Base-by-base conservation (phyloP, 2,329 filamentous ascomycete genomes). In the Cladosporium sp. region DNA sequence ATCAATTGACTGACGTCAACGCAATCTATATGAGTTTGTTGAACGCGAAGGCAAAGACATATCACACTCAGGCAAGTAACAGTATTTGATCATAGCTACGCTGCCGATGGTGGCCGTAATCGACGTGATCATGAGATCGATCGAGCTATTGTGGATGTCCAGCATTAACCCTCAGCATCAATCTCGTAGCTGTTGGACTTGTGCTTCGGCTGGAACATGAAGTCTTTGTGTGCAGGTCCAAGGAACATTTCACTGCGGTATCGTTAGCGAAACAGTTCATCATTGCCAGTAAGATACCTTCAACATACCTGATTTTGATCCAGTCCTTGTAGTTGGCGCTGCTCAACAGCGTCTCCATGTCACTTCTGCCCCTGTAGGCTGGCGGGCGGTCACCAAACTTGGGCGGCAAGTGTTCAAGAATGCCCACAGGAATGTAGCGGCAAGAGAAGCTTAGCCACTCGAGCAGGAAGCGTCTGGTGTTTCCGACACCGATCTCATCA, bases 191-290 rank as follows among this genome's bases (percentile, higher is more conserved):
- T 87, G 76, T 96, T 96, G 57, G 92, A 95, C 83, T 97, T 98
- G 83, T 99, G 95, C 84, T 99, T 99, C 3, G 95, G 95, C 80
- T 94, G 88, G 80, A 98, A 99, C 71, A 90, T 89, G 85, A 98
- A 99, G 73, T 92, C 90, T 47, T 91, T 88, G 72, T 96, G 92
- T 7, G 92, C 91, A 55, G 92, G 92, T 8, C 95, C 95, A 21
- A 99, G 85, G 83, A 96, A 99, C 93, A 99, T 98, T 78, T 99
- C 95, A 78, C 94, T 97, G 59, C 47, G 44, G 12, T 30, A 30
- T 55, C 54, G 64, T 69, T 57, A 68, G 60, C 62, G 28, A 4
- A 18, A 32, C 18, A 5, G 6, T 21, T 4, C 18, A 34, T 55
- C 12, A 10, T 4, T n/a, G 18, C 32, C n/a, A 7, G n/a, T 14